Base-by-base conservation (phyloP, 768 basidiomycete genomes). In the Phanerodontia chrysosporium region DNA sequence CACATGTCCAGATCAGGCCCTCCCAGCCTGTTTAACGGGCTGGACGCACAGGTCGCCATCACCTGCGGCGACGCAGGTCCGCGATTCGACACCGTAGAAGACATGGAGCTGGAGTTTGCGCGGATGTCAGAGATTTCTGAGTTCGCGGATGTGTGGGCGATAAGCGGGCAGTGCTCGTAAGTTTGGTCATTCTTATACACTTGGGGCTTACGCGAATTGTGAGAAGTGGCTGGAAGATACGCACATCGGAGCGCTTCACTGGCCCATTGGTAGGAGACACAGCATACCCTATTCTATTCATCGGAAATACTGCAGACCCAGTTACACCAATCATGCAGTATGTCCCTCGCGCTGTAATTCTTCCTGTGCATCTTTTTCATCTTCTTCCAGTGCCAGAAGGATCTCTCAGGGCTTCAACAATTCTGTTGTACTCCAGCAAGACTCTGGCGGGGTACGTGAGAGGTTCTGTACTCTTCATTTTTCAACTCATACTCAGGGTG, bases 301-400 rank as follows among this genome's bases (percentile, higher is more conserved):
- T 68, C n/a, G 66, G 69, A 7, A 70, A 67, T 28, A 69, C 64
- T 13, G 66, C 66, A 29, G 68, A 67, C 64, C 58, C 58, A 21
- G 48, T 58, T 3, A 56, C 48, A 10, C 60, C 62, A 7, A 45
- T 67, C n/a, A 29, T 22, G 21, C 49, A 54, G 63, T 64, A 49
- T 49, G 48, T 48, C 18, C 9, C 35, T 53, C 21, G 3, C n/a
- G n/a, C n/a, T 32, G 22, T 8, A 29, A 51, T 30, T 21, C 16
- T 25, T 44, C 57, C 10, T 45, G 18, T 29, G 8, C 8, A 45
- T 18, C 8, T 9, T 18, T 8, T 42, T 45, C 49, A 28, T 14
- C 13, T 13, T 35, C 14, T 1, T 32, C 0, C 24, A 59, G 62
- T 39, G 62, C 58, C 2, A 55, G 48, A 22, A 36, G 10, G 27